Evolutionary conservation across 139 green algal species (phyloP), one percentile per base, ranked within the genome.

Genomic region (Bryopsis sp.): DNA sequence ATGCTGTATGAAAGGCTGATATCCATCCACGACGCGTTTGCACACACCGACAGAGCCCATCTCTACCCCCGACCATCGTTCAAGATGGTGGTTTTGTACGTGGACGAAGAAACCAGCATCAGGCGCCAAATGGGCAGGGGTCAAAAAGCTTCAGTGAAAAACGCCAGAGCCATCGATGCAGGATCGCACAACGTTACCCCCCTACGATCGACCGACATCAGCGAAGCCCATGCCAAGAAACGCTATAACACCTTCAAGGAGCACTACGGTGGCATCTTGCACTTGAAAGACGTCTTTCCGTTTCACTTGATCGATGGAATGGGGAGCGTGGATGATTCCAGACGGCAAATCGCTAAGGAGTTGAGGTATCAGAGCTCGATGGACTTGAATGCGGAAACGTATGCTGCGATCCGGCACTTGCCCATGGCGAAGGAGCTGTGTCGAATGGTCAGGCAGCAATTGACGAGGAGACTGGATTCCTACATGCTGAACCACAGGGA

Each of bases 251-350:
- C 43, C n/a, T 65, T 65, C 58, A 65, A 65, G 28, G 8, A 31
- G 58, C 58, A 65, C 43, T 65, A 65, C 31, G 31, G 31, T 32
- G 43, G 32, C 8, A 31, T 65, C 24, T 43, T 65, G 29, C 28
- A 33, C 26, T 26, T 65, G 28, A 65, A 65, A 33, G 43, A 33
- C 31, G 39, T 65, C 58, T 65, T 65, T 65, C 58, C 58, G 4
- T 65, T 65, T 65, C 58, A 65, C n/a, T 65, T 65, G 58, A 65
- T 65, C 58, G 58, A 65, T 39, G 58, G 15, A 11, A 26, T 65
- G 28, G 58, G 58, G 32, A 65, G 4, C 31, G 6, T 65, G 28
- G 28, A 65, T 5, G 58, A 65, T 33, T 47, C 58, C 26, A 39
- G 31, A 46, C 28, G 58, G 4, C 58, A 65, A 43, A 65, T 65